A percentile compares a stretch with the other conserved stretches of the same genome.
phyloP scores from a whole-genome alignment of 345 rosid species.

The Microcos paniculata region DNA sequence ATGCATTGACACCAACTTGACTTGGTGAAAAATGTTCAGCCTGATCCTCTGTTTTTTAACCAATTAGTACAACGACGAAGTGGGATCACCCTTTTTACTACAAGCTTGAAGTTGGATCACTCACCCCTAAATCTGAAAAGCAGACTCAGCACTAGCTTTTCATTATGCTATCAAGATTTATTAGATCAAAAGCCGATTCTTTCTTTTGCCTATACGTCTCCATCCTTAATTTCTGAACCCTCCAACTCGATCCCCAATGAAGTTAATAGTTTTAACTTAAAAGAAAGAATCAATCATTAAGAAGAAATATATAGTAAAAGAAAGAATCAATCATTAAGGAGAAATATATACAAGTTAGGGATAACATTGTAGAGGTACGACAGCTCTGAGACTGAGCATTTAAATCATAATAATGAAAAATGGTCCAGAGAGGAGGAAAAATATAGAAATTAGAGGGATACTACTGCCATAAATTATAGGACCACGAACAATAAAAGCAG shows the following conservation, averaged over 20 bases:
- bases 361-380: not conserved
- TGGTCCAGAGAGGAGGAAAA: constrained; percentile 29
- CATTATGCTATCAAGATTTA: not conserved
- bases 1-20: not conserved
- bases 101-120: not conserved
- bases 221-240: not conserved
- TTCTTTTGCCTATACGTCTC: not conserved
- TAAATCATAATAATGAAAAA: constrained; percentile 19
- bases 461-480: constrained; percentile 28
- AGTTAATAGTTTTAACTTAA: too few species aligned
- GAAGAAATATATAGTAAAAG: too few species aligned
- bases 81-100: not conserved
- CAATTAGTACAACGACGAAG: not conserved
- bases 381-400: constrained; percentile 14
- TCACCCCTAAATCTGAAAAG: not conserved
- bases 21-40: not conserved
- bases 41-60: not conserved
- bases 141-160: not conserved
- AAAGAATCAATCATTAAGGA: too few species aligned
- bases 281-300: too few species aligned
- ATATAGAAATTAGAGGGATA: constrained; percentile 18
- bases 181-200: not conserved
- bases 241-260: too few species aligned
- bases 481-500: constrained; percentile 41
- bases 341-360: too few species aligned